These are phyloP conservation scores for Aphanoascus verrucosus DNA, from an alignment of 2,329 filamentous ascomycete species.

Conservation along the genomic window DNA sequence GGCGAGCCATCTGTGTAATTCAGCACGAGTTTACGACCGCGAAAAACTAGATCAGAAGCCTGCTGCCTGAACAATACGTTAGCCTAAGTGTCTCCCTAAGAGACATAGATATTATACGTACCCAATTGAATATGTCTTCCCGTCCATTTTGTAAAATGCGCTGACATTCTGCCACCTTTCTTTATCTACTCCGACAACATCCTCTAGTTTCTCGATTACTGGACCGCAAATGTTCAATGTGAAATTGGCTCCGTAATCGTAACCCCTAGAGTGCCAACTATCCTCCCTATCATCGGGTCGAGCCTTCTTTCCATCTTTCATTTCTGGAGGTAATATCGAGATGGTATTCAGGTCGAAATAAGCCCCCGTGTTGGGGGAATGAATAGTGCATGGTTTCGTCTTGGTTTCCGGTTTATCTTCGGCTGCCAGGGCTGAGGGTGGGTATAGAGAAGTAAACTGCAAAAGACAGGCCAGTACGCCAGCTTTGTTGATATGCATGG, in stretches of 20 bases:
- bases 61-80: conserved; percentile 28
- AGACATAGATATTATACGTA: conserved; percentile 21
- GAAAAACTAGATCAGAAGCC: conserved; percentile 38
- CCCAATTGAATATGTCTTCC: conserved; percentile 39
- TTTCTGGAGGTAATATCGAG: conserved; percentile 40
- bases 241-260: conserved; percentile 43
- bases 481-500: conserved; percentile 28
- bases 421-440: conserved; percentile 26
- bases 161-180: conserved; percentile 38
- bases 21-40: conserved; percentile 54
- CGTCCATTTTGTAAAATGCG: conserved; percentile 38
- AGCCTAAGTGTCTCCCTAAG: background rate
- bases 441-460: conserved; percentile 25
- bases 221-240: conserved; percentile 43
- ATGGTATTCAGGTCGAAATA: conserved; percentile 55
- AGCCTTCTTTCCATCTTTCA: conserved; percentile 32
- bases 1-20: conserved; percentile 70
- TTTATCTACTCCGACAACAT: conserved; percentile 38
- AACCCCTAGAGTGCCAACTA: conserved; percentile 41
- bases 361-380: conserved; percentile 49
- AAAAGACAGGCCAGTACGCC: conserved; percentile 23
- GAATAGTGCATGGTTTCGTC: conserved; percentile 50
- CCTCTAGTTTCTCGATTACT: conserved; percentile 37
- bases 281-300: conserved; percentile 31
- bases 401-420: conserved; percentile 32